Evolutionary conservation across 2,329 filamentous ascomycete genomes (phyloP), one percentile per base, ranked within the genome.

Genomic region (Fusarium cyanostomum): DNA sequence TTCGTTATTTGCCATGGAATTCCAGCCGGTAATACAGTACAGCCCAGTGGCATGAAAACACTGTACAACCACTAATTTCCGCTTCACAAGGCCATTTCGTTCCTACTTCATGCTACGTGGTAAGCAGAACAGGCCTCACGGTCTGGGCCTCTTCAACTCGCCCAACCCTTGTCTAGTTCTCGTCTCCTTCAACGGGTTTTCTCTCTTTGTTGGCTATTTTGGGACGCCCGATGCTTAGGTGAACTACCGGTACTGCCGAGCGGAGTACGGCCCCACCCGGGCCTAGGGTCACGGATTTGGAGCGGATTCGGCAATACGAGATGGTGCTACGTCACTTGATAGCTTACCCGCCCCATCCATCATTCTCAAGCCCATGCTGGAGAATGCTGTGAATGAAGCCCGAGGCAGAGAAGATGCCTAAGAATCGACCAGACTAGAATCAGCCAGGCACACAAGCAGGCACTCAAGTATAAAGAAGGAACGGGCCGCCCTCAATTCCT

Each of bases 291-390:
- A 48, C 49, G 38, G 46, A 37, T 55, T 50, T 48, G 52, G 52
- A 46, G 43, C 26, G 56, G 59, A 61, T 62, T 52, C 42, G 53
- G 56, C 48, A 65, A 70, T 69, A 69, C 67, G 67, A 70, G 67
- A 67, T 67, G 51, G 66, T 68, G 56, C 67, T 62, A 70, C 67
- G 67, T 70, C 67, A 70, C 64, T 64, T 53, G 64, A 46, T 56
- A 60, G 33, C 30, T 44, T 37, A 55, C 24, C 41, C 18, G 27
- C 16, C 41, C 27, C 18, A 21, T 44, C 42, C 56, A 45, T 44
- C 43, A 58, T 48, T 64, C 52, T 62, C 50, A 45, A 31, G 42
- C 45, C 44, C 39, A 54, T 52, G 60, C 49, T 58, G 27, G 50
- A 66, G 59, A 63, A 60, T 61, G 67, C 45, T 55, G 59, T 58